A percentile compares a stretch with the other conserved stretches of the same genome.
These are phyloP conservation scores for Stevia rebaudiana DNA, from an alignment of 140 eudicot genomes.

Conservation along the genomic window DNA sequence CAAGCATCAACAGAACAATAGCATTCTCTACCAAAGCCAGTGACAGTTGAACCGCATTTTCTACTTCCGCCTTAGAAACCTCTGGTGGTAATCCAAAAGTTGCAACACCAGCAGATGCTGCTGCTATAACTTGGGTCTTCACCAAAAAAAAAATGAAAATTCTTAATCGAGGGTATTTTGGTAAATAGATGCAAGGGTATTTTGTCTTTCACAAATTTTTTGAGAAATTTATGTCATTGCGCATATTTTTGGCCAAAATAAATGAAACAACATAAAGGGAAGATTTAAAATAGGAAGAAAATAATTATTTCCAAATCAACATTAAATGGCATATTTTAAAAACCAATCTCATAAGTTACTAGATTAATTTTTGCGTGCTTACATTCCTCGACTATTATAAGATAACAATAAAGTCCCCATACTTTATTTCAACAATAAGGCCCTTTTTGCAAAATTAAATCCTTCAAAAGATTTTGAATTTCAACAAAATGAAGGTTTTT, in stretches of 20 bases:
- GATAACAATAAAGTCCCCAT: neutral
- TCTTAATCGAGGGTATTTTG: neutral
- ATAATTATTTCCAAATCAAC: neutral
- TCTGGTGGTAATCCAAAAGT: constrained; percentile 66
- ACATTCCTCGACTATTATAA: neutral
- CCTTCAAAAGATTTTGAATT: neutral
- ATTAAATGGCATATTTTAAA: neutral
- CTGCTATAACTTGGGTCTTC: constrained; percentile 91
- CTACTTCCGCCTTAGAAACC: constrained; percentile 76
- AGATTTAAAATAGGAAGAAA: neutral
- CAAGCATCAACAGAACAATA: constrained; percentile 86
- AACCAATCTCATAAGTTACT: neutral
- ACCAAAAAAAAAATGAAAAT: constrained; percentile 12
- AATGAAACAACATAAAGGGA: neutral
- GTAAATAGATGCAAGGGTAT: neutral
- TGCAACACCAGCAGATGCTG: constrained; percentile 90
- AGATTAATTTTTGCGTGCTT: neutral
- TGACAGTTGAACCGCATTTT: constrained; percentile 77
- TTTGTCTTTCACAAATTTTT: neutral
- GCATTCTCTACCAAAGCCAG: constrained; percentile 92
- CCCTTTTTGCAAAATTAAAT: neutral
- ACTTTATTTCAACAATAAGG: neutral
- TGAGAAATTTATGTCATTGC: neutral
- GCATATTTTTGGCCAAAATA: neutral
- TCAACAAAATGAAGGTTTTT: neutral